Conservation (phyloP, 306 rosid genomes). For the Cucurbita maxima region DNA sequence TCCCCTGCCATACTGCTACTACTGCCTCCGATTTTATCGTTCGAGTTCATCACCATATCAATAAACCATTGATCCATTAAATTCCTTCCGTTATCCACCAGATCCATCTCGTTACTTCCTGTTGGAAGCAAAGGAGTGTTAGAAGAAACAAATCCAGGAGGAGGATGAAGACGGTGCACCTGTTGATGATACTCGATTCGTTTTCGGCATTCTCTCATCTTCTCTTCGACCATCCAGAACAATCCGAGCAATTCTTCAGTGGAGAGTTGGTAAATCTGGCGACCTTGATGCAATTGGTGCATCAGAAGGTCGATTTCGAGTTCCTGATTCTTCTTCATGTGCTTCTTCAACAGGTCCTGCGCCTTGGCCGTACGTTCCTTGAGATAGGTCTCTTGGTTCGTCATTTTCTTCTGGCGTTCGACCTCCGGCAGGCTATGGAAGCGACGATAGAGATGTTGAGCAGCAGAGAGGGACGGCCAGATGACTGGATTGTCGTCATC, state of each 20-base stretch:
- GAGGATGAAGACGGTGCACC: not conserved
- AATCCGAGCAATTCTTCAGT: not conserved
- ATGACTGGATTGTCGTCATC: not conserved
- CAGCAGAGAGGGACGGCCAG: constrained; percentile 17
- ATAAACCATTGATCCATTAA: constrained; percentile 13
- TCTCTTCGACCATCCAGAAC: constrained; percentile 7
- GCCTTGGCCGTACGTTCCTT: constrained; percentile 11
- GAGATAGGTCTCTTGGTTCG: constrained; percentile 23
- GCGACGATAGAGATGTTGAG: constrained; percentile 5
- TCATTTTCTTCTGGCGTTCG: constrained; percentile 16
- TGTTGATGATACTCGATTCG: not conserved
- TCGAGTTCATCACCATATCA: constrained; percentile 8
- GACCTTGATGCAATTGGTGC: constrained; percentile 13
- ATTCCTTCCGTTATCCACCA: not conserved
- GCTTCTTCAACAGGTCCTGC: constrained; percentile 9
- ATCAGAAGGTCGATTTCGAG: constrained; percentile 8
- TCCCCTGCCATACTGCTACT: not conserved
- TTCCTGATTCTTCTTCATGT: constrained; percentile 10
- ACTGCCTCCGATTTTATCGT: not conserved
- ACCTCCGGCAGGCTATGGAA: constrained; percentile 12
- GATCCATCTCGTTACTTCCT: not conserved
- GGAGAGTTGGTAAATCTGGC: constrained; percentile 1
- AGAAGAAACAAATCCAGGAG: not conserved
- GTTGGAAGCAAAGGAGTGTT: not conserved
- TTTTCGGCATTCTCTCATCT: not conserved